A percentile compares a stretch with the other conserved stretches of the same genome.
Evolutionary conservation across 73 alveolate species (phyloP).

Genomic region (Paramecium caudatum): DNA sequence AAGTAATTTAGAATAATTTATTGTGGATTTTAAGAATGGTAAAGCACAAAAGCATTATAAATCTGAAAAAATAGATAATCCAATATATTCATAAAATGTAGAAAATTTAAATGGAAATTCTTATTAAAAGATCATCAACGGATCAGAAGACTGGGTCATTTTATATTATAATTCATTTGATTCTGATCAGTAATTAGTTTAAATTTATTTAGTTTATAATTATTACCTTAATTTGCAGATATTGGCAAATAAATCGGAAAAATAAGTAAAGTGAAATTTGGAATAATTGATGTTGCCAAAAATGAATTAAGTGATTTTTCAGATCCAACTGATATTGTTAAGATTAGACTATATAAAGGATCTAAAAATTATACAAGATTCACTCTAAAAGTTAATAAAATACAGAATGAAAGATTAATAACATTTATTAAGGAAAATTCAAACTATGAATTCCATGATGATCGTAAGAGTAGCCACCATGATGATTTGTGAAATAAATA

Average conservation of each 20-base stretch:
- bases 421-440: conserved; percentile 23
- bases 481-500: conserved; percentile 49
- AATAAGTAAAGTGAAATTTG: conserved; percentile 29
- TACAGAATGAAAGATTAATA: conserved; percentile 15
- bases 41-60: conserved; percentile 40
- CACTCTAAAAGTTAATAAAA: conserved; percentile 5
- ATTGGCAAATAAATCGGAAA: background rate
- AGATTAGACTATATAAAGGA: conserved; percentile 42
- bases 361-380: background rate
- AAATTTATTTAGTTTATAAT: background rate
- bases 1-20: conserved; percentile 28
- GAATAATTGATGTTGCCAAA: conserved; percentile 29
- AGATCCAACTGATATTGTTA: conserved; percentile 40
- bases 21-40: conserved; percentile 34
- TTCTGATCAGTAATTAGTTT: background rate
- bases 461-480: background rate
- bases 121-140: background rate
- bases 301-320: conserved; percentile 54
- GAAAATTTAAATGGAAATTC: background rate
- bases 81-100: background rate
- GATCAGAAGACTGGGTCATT: conserved; percentile 48
- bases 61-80: conserved; percentile 41
- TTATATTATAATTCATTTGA: conserved; percentile 54
- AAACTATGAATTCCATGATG: conserved; percentile 4
- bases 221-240: background rate